A percentile compares a stretch with the other conserved stretches of the same genome.
phyloP scores from a whole-genome alignment of 2,329 filamentous ascomycete species.

The Ophiosphaerella herpotricha region DNA sequence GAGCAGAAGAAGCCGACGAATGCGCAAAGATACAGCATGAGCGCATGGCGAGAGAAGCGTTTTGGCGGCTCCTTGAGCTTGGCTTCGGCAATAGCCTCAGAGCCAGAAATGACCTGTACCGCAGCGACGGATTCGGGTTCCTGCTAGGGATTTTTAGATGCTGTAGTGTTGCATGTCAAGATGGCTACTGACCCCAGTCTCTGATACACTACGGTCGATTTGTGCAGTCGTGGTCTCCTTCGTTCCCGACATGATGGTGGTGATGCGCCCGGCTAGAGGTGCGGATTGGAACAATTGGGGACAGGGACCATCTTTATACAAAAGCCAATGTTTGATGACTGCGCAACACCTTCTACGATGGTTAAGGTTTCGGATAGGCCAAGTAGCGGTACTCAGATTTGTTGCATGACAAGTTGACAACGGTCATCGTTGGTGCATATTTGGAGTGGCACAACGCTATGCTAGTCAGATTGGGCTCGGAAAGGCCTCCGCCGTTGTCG shows the following conservation, averaged over 20 bases:
- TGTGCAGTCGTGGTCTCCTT: not conserved
- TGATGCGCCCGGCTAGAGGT: not conserved
- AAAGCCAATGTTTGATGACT: not conserved
- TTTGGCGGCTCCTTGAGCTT: slow-evolving; percentile 57
- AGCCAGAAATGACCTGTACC: slow-evolving; percentile 56
- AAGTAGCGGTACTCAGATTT: too few species aligned
- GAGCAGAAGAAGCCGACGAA: slow-evolving; percentile 50
- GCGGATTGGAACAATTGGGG: not conserved
- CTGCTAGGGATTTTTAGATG: slow-evolving; percentile 3
- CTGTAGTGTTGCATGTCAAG: too few species aligned
- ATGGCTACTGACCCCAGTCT: not conserved
- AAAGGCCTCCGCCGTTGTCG: too few species aligned
- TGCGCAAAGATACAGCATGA: slow-evolving; percentile 29
- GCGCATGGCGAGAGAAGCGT: slow-evolving; percentile 16
- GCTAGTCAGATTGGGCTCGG: too few species aligned
- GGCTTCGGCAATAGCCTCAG: slow-evolving; percentile 61
- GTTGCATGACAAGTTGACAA: too few species aligned
- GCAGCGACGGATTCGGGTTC: slow-evolving; percentile 29
- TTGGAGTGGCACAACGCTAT: too few species aligned
- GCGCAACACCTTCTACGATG: too few species aligned
- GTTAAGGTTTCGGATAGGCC: too few species aligned
- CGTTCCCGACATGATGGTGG: not conserved
- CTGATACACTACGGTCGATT: not conserved
- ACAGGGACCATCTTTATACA: not conserved
- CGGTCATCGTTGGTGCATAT: too few species aligned